phyloP scores from a whole-genome alignment of 2,329 filamentous ascomycete genomes.

The Sporothrix pseudoabietina region DNA sequence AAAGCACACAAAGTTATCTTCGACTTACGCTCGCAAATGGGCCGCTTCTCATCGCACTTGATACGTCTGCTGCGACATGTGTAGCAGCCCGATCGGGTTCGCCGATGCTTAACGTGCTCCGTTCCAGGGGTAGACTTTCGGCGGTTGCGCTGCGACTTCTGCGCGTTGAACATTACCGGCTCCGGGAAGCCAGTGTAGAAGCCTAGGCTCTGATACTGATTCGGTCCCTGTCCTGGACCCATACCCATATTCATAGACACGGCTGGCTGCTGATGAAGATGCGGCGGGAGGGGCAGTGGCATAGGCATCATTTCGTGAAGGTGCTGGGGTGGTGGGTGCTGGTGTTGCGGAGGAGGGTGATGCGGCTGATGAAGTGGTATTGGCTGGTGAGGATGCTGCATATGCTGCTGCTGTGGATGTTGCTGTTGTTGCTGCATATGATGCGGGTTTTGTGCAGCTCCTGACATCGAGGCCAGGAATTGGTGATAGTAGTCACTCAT shows the following conservation, averaged over 20 bases:
- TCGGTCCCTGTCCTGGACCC: slow-evolving; percentile 39
- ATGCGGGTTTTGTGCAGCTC: slow-evolving; percentile 40
- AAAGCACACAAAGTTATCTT: neutral
- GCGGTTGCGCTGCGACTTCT: slow-evolving; percentile 53
- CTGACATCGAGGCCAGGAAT: slow-evolving; percentile 57
- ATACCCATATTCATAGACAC: slow-evolving; percentile 42
- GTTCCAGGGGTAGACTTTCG: slow-evolving; percentile 54
- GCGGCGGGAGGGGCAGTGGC: slow-evolving; percentile 27
- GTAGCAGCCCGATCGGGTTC: slow-evolving; percentile 90
- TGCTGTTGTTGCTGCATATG: slow-evolving; percentile 21
- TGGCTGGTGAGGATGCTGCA: slow-evolving; percentile 4
- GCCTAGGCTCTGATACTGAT: slow-evolving; percentile 51
- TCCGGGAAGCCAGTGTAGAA: slow-evolving; percentile 57
- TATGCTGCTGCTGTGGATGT: slow-evolving; percentile 23
- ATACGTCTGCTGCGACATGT: slow-evolving; percentile 89
- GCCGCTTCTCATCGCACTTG: slow-evolving; percentile 90
- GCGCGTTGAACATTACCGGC: slow-evolving; percentile 50
- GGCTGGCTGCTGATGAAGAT: slow-evolving; percentile 39
- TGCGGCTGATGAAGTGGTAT: slow-evolving; percentile 8
- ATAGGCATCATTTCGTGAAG: slow-evolving; percentile 40
- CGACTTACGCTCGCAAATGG: slow-evolving; percentile 74
- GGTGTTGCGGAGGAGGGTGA: slow-evolving; percentile 19
- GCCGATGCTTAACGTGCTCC: slow-evolving; percentile 86
- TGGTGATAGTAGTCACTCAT: slow-evolving; percentile 62
- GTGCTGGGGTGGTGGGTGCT: slow-evolving; percentile 38